Percentiles rank a stretch among this genome's conserved stretches.
Evolutionary conservation across 1,284 basidiomycete genomes (phyloP).

Genomic region (Ceratobasidium sp.): DNA sequence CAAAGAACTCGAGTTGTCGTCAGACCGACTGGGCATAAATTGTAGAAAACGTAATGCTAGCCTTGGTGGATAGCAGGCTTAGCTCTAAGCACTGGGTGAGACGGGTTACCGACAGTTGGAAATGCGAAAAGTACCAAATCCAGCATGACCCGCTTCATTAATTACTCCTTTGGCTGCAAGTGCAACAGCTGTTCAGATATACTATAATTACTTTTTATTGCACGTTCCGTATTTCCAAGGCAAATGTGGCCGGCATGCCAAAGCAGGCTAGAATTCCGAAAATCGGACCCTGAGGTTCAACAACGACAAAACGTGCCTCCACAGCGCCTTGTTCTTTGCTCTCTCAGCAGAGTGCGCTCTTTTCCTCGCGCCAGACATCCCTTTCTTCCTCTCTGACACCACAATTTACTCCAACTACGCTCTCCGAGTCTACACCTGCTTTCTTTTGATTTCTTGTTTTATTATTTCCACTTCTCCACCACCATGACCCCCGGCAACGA

Average conservation of each 20-base stretch:
- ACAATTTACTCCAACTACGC: background rate
- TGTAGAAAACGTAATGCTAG: no score
- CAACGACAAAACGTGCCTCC: conserved; percentile 44
- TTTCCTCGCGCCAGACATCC: conserved; percentile 25
- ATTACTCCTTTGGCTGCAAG: background rate
- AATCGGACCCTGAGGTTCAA: conserved; percentile 39
- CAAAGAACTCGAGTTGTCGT: no score
- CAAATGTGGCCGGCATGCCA: background rate
- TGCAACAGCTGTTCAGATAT: background rate
- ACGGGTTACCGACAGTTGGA: no score
- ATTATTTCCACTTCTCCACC: conserved; percentile 4
- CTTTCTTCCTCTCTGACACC: conserved; percentile 9
- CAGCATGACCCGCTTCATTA: no score
- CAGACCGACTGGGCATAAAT: no score
- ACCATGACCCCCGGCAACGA: conserved; percentile 29
- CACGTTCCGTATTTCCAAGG: background rate
- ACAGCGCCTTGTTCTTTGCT: conserved; percentile 15
- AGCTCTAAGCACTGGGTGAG: no score
- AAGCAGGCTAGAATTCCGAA: conserved; percentile 14
- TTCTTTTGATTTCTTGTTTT: conserved; percentile 25
- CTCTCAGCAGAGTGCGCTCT: conserved; percentile 23
- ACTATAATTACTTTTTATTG: background rate
- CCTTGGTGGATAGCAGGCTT: no score
- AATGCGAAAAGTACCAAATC: no score
- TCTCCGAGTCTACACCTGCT: conserved; percentile 17